Conservation (phyloP, 2,329 filamentous ascomycete genomes). For the Davidsoniella neocaledoniae region DNA sequence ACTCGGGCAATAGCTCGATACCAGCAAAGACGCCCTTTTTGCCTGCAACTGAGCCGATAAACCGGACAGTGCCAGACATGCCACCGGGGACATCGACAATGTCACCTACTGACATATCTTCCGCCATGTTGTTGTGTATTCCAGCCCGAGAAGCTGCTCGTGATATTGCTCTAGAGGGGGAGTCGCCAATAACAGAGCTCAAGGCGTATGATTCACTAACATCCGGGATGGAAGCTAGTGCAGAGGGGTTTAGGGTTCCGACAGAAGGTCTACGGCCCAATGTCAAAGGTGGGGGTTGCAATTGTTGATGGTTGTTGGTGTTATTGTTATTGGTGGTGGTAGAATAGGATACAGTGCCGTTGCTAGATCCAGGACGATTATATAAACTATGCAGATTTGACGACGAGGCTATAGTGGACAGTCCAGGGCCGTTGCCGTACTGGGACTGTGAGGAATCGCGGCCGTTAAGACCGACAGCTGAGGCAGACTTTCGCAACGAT, state of each 20-base stretch:
- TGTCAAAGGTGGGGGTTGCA: conserved; percentile 6
- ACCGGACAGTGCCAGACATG: conserved; percentile 81
- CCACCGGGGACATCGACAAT: conserved; percentile 80
- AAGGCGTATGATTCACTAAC: conserved; percentile 46
- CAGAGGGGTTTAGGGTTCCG: conserved; percentile 47
- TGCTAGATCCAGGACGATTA: conserved; percentile 2
- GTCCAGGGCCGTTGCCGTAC: neutral
- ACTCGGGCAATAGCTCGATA: conserved; percentile 72
- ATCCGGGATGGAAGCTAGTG: conserved; percentile 50
- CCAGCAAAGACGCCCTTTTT: conserved; percentile 88
- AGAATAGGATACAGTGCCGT: neutral
- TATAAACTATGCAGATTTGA: conserved; percentile 9
- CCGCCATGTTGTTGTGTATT: conserved; percentile 21
- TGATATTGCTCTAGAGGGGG: conserved; percentile 16
- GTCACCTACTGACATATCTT: conserved; percentile 57
- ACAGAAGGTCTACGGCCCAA: conserved; percentile 48
- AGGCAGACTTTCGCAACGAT: conserved; percentile 10
- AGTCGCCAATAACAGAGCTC: conserved; percentile 24
- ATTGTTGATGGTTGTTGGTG: neutral
- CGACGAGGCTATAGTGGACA: conserved; percentile 8
- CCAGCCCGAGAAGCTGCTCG: neutral
- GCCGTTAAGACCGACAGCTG: conserved; percentile 9
- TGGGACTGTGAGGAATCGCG: neutral
- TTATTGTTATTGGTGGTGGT: neutral
- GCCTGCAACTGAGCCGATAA: conserved; percentile 69